phyloP scores from a whole-genome alignment of 352 stramenopile species.

The Pythium sp. region DNA sequence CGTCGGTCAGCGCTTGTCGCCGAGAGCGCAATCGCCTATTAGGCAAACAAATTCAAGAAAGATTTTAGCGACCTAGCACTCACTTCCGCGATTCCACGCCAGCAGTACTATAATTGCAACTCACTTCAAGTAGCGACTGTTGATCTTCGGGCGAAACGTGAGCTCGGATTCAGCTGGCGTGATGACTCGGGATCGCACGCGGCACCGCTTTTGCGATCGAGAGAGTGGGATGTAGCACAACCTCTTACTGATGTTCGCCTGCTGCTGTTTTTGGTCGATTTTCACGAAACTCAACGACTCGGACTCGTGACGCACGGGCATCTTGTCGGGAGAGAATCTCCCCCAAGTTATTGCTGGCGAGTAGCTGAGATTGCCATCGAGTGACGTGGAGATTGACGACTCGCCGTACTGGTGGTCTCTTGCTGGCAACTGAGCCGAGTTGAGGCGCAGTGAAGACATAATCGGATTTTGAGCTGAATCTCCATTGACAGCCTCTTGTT shows the following conservation, averaged over 20 bases:
- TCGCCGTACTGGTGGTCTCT: neutral
- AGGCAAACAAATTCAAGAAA: neutral
- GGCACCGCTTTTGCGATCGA: constrained; percentile 11
- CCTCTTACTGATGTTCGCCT: neutral
- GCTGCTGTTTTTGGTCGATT: neutral
- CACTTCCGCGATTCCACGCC: neutral
- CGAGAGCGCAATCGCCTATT: neutral
- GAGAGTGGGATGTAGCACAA: constrained; percentile 19
- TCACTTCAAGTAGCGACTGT: constrained; percentile 24
- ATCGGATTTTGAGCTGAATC: neutral
- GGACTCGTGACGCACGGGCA: constrained; percentile 26
- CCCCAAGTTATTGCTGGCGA: constrained; percentile 31
- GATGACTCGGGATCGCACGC: constrained; percentile 19
- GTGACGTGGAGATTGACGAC: neutral
- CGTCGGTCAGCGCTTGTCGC: constrained; percentile 10
- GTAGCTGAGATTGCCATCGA: constrained; percentile 3
- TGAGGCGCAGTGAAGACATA: neutral
- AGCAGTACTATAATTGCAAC: neutral
- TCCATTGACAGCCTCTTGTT: neutral
- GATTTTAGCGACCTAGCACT: neutral
- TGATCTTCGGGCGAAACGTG: constrained; percentile 58
- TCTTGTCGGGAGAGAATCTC: constrained; percentile 49
- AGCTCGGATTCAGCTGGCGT: constrained; percentile 32
- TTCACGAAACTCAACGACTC: constrained; percentile 8
- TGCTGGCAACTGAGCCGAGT: neutral